These are phyloP conservation scores for Aegle marmelos DNA, from an alignment of 345 rosid genomes.

Conservation along the genomic window DNA sequence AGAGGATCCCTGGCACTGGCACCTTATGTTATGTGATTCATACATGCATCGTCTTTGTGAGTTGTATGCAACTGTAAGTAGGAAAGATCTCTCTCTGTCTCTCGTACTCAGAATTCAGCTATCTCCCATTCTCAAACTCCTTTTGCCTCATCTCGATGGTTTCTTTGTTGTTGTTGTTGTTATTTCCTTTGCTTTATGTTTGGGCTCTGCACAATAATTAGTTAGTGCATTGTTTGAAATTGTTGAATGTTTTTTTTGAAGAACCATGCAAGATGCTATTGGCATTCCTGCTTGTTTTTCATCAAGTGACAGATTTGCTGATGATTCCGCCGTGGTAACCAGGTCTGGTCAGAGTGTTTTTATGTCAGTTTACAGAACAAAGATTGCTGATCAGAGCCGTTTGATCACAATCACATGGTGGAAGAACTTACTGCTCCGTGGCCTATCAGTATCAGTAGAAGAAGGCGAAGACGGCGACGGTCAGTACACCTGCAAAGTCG, in stretches of 20 bases:
- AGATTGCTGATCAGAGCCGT: slow-evolving; percentile 57
- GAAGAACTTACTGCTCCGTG: slow-evolving; percentile 60
- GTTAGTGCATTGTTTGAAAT: background rate
- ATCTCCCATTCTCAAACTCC: slow-evolving; percentile 8
- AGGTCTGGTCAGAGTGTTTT: slow-evolving; percentile 69
- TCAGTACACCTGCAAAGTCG: slow-evolving; percentile 58
- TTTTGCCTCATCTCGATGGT: slow-evolving; percentile 7
- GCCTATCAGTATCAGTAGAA: slow-evolving; percentile 51
- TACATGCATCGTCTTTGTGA: slow-evolving; percentile 3
- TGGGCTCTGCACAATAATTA: background rate
- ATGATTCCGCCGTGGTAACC: slow-evolving; percentile 47
- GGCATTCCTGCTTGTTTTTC: slow-evolving; percentile 68
- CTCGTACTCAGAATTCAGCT: slow-evolving; percentile 5
- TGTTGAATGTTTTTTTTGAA: background rate
- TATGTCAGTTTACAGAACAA: slow-evolving; percentile 57
- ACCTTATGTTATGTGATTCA: slow-evolving; percentile 46
- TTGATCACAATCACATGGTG: slow-evolving; percentile 62
- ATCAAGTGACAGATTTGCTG: slow-evolving; percentile 41
- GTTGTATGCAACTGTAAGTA: slow-evolving; percentile 18
- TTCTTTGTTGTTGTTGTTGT: background rate
- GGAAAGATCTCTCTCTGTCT: slow-evolving; percentile 21
- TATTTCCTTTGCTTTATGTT: background rate
- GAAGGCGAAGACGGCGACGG: slow-evolving; percentile 44
- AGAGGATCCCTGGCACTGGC: slow-evolving; percentile 39
- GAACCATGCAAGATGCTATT: slow-evolving; percentile 49